Conservation (phyloP, 164 flowering plant species). For the Annona squamosa region DNA sequence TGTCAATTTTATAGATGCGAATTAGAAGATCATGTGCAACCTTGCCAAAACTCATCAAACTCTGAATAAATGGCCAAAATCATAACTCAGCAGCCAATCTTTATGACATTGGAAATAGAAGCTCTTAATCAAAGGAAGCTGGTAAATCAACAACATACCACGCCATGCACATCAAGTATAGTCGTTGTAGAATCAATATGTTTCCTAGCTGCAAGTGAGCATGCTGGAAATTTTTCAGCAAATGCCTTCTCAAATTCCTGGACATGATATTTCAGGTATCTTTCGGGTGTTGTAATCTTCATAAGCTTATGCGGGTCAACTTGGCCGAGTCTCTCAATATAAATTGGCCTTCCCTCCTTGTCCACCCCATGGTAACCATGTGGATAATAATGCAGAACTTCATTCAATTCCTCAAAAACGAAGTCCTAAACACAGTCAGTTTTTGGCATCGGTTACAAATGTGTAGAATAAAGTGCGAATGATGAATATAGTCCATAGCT, state of each 20-base stretch:
- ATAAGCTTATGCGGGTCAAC: slow-evolving; percentile 18
- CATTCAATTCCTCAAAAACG: slow-evolving; percentile 16
- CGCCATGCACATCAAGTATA: slow-evolving; percentile 72
- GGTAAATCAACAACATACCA: slow-evolving; percentile 36
- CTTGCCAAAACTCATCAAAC: slow-evolving; percentile 75
- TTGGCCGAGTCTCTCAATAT: slow-evolving; percentile 22
- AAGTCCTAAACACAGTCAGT: slow-evolving; percentile 18
- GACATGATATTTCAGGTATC: slow-evolving; percentile 48
- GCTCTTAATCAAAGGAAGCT: not conserved
- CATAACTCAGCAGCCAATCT: not conserved
- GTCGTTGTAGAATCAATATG: slow-evolving; percentile 59
- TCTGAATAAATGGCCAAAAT: slow-evolving; percentile 40
- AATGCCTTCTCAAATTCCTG: slow-evolving; percentile 84
- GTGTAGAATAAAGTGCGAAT: not conserved
- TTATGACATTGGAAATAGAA: not conserved
- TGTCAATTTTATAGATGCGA: slow-evolving; percentile 83
- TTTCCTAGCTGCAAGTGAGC: slow-evolving; percentile 66
- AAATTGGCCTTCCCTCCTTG: slow-evolving; percentile 25
- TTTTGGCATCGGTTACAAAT: not conserved
- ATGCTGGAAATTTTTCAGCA: slow-evolving; percentile 72
- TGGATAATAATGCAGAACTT: slow-evolving; percentile 20
- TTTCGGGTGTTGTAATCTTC: slow-evolving; percentile 16
- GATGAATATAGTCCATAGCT: not conserved
- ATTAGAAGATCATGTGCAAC: slow-evolving; percentile 71
- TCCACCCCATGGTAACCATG: slow-evolving; percentile 30